Percentiles rank a stretch among this genome's conserved stretches.
These are phyloP conservation scores for Thielaviopsis punctulata DNA, from an alignment of 2,329 filamentous ascomycete species.

Conservation along the genomic window DNA sequence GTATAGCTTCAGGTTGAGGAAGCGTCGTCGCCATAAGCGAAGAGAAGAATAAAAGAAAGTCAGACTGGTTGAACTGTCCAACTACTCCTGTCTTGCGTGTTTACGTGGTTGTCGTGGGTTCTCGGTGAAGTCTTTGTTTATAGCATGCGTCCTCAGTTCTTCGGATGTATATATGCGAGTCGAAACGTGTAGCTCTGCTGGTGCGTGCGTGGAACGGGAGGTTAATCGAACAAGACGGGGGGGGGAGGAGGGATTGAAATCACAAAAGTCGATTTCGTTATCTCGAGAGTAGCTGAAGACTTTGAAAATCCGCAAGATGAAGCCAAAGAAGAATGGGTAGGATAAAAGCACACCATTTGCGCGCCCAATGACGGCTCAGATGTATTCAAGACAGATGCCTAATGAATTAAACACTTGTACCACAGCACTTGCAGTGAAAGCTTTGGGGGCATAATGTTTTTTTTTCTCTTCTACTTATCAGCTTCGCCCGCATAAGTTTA, in stretches of 20 bases:
- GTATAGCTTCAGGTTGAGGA: not conserved
- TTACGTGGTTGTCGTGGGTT: too few species aligned
- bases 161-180: too few species aligned
- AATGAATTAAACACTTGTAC: not conserved
- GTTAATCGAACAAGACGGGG: too few species aligned
- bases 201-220: too few species aligned
- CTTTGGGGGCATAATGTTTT: not conserved
- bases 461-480: not conserved
- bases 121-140: too few species aligned
- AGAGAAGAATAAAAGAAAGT: not conserved
- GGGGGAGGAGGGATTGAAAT: too few species aligned
- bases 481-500: not conserved
- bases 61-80: not conserved
- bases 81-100: not conserved
- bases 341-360: conserved; percentile 2
- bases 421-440: not conserved
- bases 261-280: too few species aligned
- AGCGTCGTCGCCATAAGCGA: not conserved
- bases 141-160: too few species aligned
- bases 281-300: too few species aligned
- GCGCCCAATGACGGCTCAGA: conserved; percentile 1
- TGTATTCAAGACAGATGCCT: not conserved
- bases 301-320: not conserved
- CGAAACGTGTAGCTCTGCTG: too few species aligned
- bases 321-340: not conserved